These are phyloP conservation scores for Leccinum insigne DNA, from an alignment of 1,284 basidiomycete species.

Conservation along the genomic window DNA sequence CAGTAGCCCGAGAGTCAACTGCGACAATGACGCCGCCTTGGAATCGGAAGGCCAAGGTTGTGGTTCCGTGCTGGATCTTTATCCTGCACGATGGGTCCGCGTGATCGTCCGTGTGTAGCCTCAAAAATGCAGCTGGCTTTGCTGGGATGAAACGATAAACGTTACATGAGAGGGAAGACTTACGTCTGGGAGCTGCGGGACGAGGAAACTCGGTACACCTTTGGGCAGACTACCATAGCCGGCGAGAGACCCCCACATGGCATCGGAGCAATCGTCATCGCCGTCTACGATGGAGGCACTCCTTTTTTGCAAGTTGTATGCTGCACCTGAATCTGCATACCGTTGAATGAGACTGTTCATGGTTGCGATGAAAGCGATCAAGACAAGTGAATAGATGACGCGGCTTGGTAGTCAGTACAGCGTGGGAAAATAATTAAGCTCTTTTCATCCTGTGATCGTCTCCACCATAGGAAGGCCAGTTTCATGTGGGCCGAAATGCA, in stretches of 20 bases:
- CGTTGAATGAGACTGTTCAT: slow-evolving; percentile 80
- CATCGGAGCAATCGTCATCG: slow-evolving; percentile 62
- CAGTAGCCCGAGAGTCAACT: slow-evolving; percentile 97
- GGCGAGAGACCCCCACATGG: slow-evolving; percentile 78
- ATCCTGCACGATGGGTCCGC: slow-evolving; percentile 92
- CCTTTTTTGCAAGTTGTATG: slow-evolving; percentile 45
- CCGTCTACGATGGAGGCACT: slow-evolving; percentile 50
- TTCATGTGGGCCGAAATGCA: no score
- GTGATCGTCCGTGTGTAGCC: slow-evolving; percentile 91
- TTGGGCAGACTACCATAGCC: slow-evolving; percentile 75
- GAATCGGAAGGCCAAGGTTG: slow-evolving; percentile 97
- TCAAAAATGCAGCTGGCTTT: slow-evolving; percentile 88
- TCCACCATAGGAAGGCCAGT: no score
- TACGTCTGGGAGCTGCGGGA: slow-evolving; percentile 76
- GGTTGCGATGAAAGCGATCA: slow-evolving; percentile 33
- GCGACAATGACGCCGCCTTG: slow-evolving; percentile 97
- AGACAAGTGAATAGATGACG: slow-evolving; percentile 43
- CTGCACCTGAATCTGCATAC: slow-evolving; percentile 57
- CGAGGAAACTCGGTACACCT: slow-evolving; percentile 67
- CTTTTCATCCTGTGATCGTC: no score
- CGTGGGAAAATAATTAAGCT: no score
- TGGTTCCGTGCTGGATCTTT: slow-evolving; percentile 99
- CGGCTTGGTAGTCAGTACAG: slow-evolving; percentile 36
- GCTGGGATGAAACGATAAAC: slow-evolving; percentile 16
- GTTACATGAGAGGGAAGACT: slow-evolving; percentile 33